phyloP scores from a whole-genome alignment of 257 asterid species.

The Penstemon davidsonii region DNA sequence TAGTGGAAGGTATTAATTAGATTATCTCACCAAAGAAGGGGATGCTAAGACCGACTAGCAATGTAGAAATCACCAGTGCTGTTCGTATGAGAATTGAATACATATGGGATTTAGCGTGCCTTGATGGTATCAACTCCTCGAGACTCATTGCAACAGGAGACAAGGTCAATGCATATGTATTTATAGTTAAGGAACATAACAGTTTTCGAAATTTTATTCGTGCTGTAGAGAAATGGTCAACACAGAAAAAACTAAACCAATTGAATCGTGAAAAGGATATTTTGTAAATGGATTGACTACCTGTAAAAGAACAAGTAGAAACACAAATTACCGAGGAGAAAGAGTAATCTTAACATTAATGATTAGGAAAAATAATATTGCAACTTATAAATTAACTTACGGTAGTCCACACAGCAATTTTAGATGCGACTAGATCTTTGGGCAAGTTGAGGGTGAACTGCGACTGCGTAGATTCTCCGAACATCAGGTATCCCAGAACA shows the following conservation, averaged over 20 bases:
- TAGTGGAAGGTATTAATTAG: not conserved
- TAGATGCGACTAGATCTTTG: constrained; percentile 64
- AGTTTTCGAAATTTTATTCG: not conserved
- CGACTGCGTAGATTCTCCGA: constrained; percentile 72
- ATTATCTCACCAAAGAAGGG: constrained; percentile 76
- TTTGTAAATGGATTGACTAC: constrained; percentile 95
- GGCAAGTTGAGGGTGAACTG: constrained; percentile 98
- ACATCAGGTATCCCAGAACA: constrained; percentile 79
- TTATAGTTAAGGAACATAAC: constrained; percentile 43
- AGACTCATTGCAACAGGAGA: constrained; percentile 93
- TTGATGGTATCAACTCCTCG: constrained; percentile 80
- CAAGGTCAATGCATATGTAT: constrained; percentile 85
- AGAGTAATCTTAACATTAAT: not conserved
- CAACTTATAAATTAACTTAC: constrained; percentile 36
- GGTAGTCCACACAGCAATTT: constrained; percentile 93
- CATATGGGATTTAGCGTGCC: constrained; percentile 47
- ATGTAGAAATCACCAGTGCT: constrained; percentile 71
- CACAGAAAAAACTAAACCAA: not conserved
- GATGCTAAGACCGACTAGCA: constrained; percentile 67
- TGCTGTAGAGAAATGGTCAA: not conserved
- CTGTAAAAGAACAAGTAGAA: constrained; percentile 44
- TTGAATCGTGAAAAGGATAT: constrained; percentile 61
- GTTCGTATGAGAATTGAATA: constrained; percentile 75
- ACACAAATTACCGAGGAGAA: constrained; percentile 18
- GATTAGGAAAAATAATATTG: no score